phyloP scores from a whole-genome alignment of 495 filamentous ascomycete species.

The Xanthoparmelia taractica region DNA sequence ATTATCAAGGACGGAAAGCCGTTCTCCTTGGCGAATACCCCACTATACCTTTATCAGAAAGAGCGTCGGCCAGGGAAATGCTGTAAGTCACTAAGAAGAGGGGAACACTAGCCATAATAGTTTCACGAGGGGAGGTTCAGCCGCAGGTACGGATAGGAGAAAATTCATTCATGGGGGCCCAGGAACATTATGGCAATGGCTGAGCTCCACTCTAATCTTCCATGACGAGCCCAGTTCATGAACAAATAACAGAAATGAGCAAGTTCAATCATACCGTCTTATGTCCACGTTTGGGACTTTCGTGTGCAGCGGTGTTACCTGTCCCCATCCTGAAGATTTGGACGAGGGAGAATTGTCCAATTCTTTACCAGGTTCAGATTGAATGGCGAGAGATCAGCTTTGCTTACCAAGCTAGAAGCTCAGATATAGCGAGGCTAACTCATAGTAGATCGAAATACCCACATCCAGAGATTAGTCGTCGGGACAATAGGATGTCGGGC shows the following conservation, averaged over 20 bases:
- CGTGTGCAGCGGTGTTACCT: background rate
- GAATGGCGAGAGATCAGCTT: background rate
- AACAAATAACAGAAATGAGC: background rate
- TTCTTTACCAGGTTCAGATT: background rate
- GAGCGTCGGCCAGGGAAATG: background rate
- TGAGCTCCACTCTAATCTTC: background rate
- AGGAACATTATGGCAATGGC: background rate
- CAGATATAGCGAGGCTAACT: background rate
- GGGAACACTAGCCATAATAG: too few species aligned
- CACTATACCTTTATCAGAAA: background rate
- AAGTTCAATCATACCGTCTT: background rate
- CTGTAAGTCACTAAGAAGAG: background rate
- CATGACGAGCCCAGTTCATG: background rate
- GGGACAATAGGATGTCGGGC: background rate
- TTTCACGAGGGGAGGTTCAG: background rate
- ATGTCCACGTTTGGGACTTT: background rate
- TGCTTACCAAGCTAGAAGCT: background rate
- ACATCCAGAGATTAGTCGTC: background rate
- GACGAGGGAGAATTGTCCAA: background rate
- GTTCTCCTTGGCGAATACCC: background rate
- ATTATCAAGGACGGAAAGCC: too few species aligned
- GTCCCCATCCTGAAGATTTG: background rate
- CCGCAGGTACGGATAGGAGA: background rate
- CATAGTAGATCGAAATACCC: background rate
- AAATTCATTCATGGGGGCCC: background rate